Base-by-base conservation (phyloP, 148 eudicot species). In the Chenopodium quinoa region DNA sequence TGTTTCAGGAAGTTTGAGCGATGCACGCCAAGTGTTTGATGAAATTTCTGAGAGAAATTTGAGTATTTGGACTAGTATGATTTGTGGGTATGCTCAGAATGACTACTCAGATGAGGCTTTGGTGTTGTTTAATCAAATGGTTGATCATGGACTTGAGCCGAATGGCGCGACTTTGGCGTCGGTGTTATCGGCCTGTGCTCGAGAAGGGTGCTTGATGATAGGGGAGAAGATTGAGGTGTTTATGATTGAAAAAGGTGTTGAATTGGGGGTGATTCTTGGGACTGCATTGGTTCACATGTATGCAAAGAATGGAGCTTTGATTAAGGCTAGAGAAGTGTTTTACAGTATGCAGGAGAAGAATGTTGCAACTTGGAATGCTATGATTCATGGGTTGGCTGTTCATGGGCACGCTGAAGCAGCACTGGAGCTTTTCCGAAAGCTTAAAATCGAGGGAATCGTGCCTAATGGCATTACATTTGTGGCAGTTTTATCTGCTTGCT, bases 241-340 rank as follows among this genome's bases (percentile, higher is more conserved):
- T 71, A 83, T 92, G 81, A 82, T 79, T 16, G 85, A 84, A 76
- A 90, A 77, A 66, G 85, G 87, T 77, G 77, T 87, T 60, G 86
- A 86, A 54, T 68, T 83, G 34, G 90, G 85, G 19, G 90, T 93
- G 69, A 90, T 95, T 85, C 93, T 95, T 75, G 97, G 95, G 4
- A 95, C 95, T 1, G 95, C 97, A 40, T 83, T 95, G 85, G 89
- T 95, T 44, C 86, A 95, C 69, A 92, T 95, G 98, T 92, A 92
- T 87, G 89, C 93, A 2, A 92, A 88, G 80, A 90, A 91, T 77
- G 98, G 97, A 40, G 92, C 89, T 12, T 75, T 91, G 66, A n/a
- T 29, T 34, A 84, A 87, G 82, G 98, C 98, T 60, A 78, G 40
- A 37, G 79, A 81, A n/a, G 86, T 91, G 58, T 95, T 92, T 32